These are phyloP conservation scores for Penicillium riverlandense DNA, from an alignment of 495 filamentous ascomycete genomes.

Conservation along the genomic window DNA sequence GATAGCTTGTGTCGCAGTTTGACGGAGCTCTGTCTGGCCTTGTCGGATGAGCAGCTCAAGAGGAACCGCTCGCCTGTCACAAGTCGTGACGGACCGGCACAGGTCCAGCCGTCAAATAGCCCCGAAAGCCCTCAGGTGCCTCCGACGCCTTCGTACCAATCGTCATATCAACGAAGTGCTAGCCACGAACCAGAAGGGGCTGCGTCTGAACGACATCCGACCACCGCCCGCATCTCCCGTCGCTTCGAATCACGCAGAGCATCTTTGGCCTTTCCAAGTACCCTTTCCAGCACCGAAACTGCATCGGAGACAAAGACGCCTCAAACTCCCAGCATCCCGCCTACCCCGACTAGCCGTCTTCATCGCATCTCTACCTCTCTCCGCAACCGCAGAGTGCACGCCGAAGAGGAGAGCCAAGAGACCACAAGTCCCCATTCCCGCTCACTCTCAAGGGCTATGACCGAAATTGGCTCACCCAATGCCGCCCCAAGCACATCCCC, in stretches of 20 bases:
- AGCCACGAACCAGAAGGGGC: conserved; percentile 37
- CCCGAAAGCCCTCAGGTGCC: conserved; percentile 24
- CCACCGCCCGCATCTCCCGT: conserved; percentile 58
- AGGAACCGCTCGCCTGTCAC: conserved; percentile 15
- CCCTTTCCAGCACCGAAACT: conserved; percentile 10
- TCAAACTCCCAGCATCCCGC: conserved; percentile 18
- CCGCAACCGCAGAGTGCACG: conserved; percentile 24
- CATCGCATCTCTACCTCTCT: conserved; percentile 33
- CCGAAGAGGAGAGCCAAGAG: conserved; percentile 26
- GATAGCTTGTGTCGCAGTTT: conserved; percentile 89
- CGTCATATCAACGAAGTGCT: conserved; percentile 17
- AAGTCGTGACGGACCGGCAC: conserved; percentile 17
- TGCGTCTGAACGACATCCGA: conserved; percentile 20
- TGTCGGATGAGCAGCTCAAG: conserved; percentile 48
- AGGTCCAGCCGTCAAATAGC: conserved; percentile 19
- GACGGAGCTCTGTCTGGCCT: conserved; percentile 84
- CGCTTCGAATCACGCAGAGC: conserved; percentile 67
- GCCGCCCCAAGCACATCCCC: conserved; percentile 21
- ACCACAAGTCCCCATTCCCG: conserved; percentile 17
- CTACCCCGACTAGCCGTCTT: conserved; percentile 26
- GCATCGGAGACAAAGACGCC: conserved; percentile 5
- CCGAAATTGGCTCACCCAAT: conserved; percentile 27
- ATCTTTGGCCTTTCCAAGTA: conserved; percentile 47
- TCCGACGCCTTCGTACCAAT: conserved; percentile 19
- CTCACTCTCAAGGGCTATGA: conserved; percentile 32